Percentiles rank a stretch among this genome's conserved stretches.
These are phyloP conservation scores for Arthrobotrys pseudoclavata DNA, from an alignment of 2,329 filamentous ascomycete species.

Conservation along the genomic window DNA sequence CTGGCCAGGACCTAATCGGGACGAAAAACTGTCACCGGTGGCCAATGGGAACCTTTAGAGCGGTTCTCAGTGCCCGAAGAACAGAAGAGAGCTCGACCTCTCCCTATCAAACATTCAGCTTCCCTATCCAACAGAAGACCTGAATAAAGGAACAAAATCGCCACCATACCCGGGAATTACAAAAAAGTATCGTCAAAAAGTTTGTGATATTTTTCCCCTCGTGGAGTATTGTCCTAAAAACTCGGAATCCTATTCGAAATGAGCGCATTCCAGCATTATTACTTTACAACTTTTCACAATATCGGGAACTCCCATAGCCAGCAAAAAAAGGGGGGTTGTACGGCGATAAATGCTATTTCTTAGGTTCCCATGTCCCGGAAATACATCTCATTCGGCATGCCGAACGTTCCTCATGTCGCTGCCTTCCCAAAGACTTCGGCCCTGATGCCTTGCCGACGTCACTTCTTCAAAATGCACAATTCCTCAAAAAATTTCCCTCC, in stretches of 20 bases:
- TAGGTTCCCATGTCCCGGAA: constrained; percentile 21
- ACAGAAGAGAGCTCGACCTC: constrained; percentile 15
- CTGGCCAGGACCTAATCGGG: constrained; percentile 44
- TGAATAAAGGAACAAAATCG: constrained; percentile 11
- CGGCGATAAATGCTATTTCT: constrained; percentile 10
- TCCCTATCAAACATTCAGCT: constrained; percentile 7
- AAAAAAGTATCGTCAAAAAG: background rate
- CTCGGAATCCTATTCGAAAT: constrained; percentile 33
- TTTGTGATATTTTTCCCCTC: background rate
- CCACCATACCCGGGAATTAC: background rate
- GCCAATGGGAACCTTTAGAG: constrained; percentile 52
- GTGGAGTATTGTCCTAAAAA: background rate
- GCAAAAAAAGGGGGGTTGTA: background rate
- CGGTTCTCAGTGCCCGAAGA: constrained; percentile 25
- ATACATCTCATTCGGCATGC: constrained; percentile 28
- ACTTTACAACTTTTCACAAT: constrained; percentile 12
- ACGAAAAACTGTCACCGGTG: constrained; percentile 36
- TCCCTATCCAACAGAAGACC: background rate
- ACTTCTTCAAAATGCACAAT: background rate
- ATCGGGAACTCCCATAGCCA: constrained; percentile 27
- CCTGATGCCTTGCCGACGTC: background rate
- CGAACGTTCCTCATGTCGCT: constrained; percentile 43
- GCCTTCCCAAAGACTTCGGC: constrained; percentile 19
- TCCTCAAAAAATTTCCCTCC: constrained; percentile 6
- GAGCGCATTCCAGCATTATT: constrained; percentile 42